Evolutionary conservation across 768 basidiomycete species (phyloP), one percentile per base, ranked within the genome.

Genomic region (Mycena epipterygia): DNA sequence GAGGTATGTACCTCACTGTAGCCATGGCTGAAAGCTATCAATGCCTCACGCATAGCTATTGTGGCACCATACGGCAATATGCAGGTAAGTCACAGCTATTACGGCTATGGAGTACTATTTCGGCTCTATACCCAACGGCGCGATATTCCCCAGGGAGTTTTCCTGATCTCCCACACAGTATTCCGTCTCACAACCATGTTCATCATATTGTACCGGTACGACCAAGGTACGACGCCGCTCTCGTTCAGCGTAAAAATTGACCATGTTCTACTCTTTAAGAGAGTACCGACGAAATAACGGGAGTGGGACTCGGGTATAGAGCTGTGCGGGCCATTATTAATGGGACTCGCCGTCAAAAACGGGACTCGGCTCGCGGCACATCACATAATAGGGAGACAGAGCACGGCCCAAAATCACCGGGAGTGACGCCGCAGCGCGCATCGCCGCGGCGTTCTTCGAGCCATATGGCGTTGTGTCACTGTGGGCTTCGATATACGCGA

Each of bases 291-390:
- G n/a, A n/a, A n/a, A n/a, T n/a, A n/a, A n/a, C n/a, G n/a, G n/a
- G n/a, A n/a, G n/a, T n/a, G n/a, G n/a, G n/a, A n/a, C n/a, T n/a
- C n/a, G n/a, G n/a, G n/a, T n/a, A n/a, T n/a, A n/a, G n/a, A n/a
- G n/a, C n/a, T n/a, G n/a, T n/a, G n/a, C n/a, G n/a, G n/a, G n/a
- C n/a, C n/a, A n/a, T n/a, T n/a, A n/a, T n/a, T n/a, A n/a, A n/a
- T n/a, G n/a, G n/a, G n/a, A n/a, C n/a, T n/a, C n/a, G n/a, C n/a
- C n/a, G n/a, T n/a, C 64, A 90, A 90, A 75, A 78, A 81, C 19
- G 83, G 90, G 89, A 5, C 78, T 91, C 16, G 79, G 80, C 29
- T 90, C 90, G 76, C 87, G 90, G 14, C 85, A 87, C 19, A 88
- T 91, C 30, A 89, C 89, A 81, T 91, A n/a, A n/a, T n/a, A n/a